These are phyloP conservation scores for Luzula sylvatica DNA, from an alignment of 176 grass and related monocot genomes.

Conservation along the genomic window DNA sequence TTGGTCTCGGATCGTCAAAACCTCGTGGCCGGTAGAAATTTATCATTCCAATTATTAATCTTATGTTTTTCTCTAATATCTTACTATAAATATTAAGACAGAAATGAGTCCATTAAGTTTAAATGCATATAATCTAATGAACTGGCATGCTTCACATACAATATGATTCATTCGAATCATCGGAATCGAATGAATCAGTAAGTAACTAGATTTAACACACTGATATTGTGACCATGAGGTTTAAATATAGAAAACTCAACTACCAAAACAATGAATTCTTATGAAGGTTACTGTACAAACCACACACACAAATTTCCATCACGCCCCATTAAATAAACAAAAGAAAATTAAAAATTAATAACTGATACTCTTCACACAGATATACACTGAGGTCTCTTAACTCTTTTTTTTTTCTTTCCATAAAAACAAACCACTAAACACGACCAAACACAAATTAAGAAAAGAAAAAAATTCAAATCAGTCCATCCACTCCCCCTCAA, in stretches of 20 bases:
- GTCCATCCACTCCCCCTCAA: slow-evolving; percentile 1
- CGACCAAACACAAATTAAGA: neutral
- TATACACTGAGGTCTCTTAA: slow-evolving; percentile 18
- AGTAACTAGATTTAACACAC: too few relatives aligned
- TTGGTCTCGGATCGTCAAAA: too few relatives aligned
- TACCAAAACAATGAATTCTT: slow-evolving; percentile 6
- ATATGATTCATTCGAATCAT: too few relatives aligned
- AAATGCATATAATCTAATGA: too few relatives aligned
- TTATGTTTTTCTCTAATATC: too few relatives aligned
- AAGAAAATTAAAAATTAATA: slow-evolving; percentile 12
- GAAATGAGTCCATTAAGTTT: too few relatives aligned
- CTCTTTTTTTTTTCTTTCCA: slow-evolving; percentile 10
- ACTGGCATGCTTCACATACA: too few relatives aligned
- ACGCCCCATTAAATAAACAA: slow-evolving; percentile 2
- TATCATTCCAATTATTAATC: too few relatives aligned
- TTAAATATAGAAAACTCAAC: neutral
- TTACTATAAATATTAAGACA: too few relatives aligned
- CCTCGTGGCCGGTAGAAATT: too few relatives aligned
- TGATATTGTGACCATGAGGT: too few relatives aligned
- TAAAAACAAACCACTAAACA: slow-evolving; percentile 7
- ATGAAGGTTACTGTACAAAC: slow-evolving; percentile 25
- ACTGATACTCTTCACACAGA: slow-evolving; percentile 15
- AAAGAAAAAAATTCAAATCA: neutral
- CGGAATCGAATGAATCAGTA: too few relatives aligned
- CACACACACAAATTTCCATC: slow-evolving; percentile 8